These are phyloP conservation scores for Heimioporus retisporus DNA, from an alignment of 1,284 basidiomycete genomes.

Conservation along the genomic window DNA sequence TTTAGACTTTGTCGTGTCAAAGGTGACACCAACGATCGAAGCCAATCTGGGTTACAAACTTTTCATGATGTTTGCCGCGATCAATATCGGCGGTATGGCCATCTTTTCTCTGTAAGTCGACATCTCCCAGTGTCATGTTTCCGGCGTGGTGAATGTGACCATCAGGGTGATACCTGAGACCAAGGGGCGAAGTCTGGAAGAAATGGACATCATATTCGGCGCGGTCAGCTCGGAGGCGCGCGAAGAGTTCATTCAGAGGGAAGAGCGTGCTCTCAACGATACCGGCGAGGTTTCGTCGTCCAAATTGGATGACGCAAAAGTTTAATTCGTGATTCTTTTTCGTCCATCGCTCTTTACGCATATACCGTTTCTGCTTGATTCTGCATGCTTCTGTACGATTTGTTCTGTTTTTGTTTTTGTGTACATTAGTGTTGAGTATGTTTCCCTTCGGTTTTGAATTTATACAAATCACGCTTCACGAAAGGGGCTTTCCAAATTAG, in stretches of 20 bases:
- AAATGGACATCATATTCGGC: conserved; percentile 88
- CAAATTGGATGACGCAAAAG: conserved; percentile 12
- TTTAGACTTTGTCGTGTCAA: conserved; percentile 79
- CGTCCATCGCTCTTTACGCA: too few species aligned
- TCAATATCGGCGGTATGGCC: conserved; percentile 66
- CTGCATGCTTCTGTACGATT: too few species aligned
- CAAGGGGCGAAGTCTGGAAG: conserved; percentile 77
- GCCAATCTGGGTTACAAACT: conserved; percentile 71
- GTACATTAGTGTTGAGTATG: too few species aligned
- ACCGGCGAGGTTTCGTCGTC: conserved; percentile 15
- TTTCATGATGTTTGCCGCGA: conserved; percentile 75
- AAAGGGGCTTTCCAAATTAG: too few species aligned
- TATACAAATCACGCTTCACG: too few species aligned
- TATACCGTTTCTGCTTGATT: too few species aligned
- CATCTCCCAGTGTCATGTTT: neutral
- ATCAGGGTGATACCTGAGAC: conserved; percentile 77
- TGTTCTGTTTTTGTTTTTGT: too few species aligned
- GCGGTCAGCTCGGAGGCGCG: conserved; percentile 68
- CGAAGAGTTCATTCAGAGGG: conserved; percentile 61
- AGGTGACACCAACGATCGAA: conserved; percentile 75
- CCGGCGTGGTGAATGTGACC: conserved; percentile 22
- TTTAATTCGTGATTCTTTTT: conserved; percentile 9
- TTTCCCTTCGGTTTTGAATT: too few species aligned
- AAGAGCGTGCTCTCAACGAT: conserved; percentile 46
- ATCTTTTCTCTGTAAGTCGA: conserved; percentile 54